Base-by-base conservation (phyloP, 2,329 filamentous ascomycete genomes). In the Trichophyton schoenleinii region DNA sequence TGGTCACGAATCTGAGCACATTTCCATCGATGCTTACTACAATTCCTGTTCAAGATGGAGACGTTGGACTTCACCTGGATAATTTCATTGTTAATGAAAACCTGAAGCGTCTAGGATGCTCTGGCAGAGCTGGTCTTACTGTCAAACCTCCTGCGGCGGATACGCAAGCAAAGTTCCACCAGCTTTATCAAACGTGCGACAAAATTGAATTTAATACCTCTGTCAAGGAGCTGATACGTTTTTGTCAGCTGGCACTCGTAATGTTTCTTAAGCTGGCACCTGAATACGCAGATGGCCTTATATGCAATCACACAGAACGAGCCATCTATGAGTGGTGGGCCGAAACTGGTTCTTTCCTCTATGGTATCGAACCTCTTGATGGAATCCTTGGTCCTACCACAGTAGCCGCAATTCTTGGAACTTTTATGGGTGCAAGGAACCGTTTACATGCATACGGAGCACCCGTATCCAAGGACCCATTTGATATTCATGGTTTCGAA, bases 321-420 rank as follows among this genome's bases (percentile, higher is more conserved):
- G 90, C 91, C 1, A 85, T 97, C 67, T 87, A 86, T 64, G 89
- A 96, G 72, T 99, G 94, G 94, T 97, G 94, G 94, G 86, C 88
- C 0, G 89, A 96, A 68, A 87, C 96, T 63, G 94, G 94, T 1
- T 87, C 86, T 97, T 66, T 87, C 94, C 69, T 96, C 92, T 77
- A 95, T 38, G 34, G 92, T 61, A 83, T 91, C 38, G 94, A 97
- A 72, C 92, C 94, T 1, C 88, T 87, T 8, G 94, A 99, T 74
- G 92, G 92, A 11, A 91, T 95, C 22, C 77, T 99, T 1, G 94
- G 94, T 0, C 91, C 94, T 1, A 95, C 89, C 0, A 96, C 91
- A 0, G 91, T 97, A 6, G 85, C 91, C 22, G 92, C 89, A 1
- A 75, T 99, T 20, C 77, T 99, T 3, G 94, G 94, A 2, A 86